phyloP scores from a whole-genome alignment of 2,329 filamentous ascomycete species.

The Xylariaceae sp. region DNA sequence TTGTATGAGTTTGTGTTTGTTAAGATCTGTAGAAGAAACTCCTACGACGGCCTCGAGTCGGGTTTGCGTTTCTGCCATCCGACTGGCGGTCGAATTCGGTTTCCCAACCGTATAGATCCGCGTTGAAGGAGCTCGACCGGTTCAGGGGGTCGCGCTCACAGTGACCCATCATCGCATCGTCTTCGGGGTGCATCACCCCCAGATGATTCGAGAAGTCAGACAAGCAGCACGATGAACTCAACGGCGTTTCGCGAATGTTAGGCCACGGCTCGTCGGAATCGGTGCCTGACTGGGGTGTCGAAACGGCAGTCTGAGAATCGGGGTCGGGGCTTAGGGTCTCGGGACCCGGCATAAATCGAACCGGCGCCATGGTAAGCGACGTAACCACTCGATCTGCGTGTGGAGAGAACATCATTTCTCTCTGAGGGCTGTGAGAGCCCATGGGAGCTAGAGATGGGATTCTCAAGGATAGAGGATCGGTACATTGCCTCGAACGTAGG shows the following conservation, averaged over 20 bases:
- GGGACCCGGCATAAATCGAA: conserved; percentile 19
- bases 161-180: conserved; percentile 27
- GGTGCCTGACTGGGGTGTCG: conserved; percentile 5
- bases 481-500: conserved; percentile 26
- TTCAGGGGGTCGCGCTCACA: conserved; percentile 29
- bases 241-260: neutral
- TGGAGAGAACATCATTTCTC: conserved; percentile 21
- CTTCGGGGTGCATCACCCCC: conserved; percentile 29
- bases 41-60: neutral
- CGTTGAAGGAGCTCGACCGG: conserved; percentile 27
- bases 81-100: conserved; percentile 39
- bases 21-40: conserved; percentile 26
- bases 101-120: conserved; percentile 51
- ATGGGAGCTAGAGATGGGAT: conserved; percentile 30
- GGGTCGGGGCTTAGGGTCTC: conserved; percentile 20
- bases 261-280: conserved; percentile 14
- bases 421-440: conserved; percentile 21
- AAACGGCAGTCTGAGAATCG: neutral
- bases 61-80: conserved; percentile 21
- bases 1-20: neutral
- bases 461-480: conserved; percentile 30
- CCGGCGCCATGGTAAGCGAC: conserved; percentile 13
- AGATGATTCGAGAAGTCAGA: conserved; percentile 39
- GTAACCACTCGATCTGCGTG: conserved; percentile 9
- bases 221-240: conserved; percentile 32